Evolutionary conservation across 2,329 filamentous ascomycete species (phyloP).

Genomic region (Fusarium sambucinum): DNA sequence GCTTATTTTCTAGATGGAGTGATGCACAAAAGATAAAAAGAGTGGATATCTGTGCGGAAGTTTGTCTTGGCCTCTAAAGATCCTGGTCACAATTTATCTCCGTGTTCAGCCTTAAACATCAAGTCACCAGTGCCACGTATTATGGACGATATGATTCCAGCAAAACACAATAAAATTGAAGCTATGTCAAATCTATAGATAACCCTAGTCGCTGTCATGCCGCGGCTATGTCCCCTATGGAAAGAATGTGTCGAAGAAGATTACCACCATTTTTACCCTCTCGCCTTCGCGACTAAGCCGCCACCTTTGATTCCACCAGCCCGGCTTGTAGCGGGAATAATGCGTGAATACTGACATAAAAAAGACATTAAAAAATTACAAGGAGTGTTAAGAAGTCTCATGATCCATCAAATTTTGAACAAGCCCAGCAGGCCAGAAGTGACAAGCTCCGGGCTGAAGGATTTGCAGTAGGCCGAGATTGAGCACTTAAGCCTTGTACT

Average conservation of each 20-base stretch:
- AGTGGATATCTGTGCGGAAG: too few relatives aligned
- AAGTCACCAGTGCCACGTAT: fast-evolving
- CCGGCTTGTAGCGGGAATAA: neutral
- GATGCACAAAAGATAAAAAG: neutral
- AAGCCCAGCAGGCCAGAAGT: neutral
- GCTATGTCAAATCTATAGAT: conserved; percentile 21
- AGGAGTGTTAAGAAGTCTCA: conserved; percentile 15
- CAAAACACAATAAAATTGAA: conserved; percentile 8
- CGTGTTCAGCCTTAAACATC: neutral
- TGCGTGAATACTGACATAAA: neutral
- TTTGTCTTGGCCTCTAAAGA: neutral
- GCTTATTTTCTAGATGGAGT: too few relatives aligned
- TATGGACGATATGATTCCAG: too few relatives aligned
- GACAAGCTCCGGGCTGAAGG: neutral
- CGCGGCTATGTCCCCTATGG: conserved; percentile 35
- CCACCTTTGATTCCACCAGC: neutral
- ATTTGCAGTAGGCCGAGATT: neutral
- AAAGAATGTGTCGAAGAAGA: conserved; percentile 38
- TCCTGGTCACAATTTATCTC: neutral
- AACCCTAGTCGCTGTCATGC: conserved; percentile 12
- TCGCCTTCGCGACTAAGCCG: neutral
- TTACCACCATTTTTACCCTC: conserved; percentile 7
- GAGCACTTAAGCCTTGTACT: conserved; percentile 19
- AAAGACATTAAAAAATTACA: conserved; percentile 20
- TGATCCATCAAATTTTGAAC: conserved; percentile 4